phyloP scores from a whole-genome alignment of 2,329 filamentous ascomycete genomes.

The Metarhizium robertsii region DNA sequence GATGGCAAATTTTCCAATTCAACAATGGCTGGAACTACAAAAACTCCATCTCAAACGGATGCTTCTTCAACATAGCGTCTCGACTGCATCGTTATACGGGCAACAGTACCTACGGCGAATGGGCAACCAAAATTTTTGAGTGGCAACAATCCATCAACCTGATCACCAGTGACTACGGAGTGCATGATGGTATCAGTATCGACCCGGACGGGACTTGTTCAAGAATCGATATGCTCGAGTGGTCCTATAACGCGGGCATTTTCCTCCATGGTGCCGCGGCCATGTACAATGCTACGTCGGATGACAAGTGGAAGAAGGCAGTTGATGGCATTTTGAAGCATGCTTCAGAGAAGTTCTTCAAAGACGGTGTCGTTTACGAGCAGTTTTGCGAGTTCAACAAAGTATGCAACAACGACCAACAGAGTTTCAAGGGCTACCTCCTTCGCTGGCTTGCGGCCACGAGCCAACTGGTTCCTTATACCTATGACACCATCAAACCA shows the following conservation, averaged over 20 bases:
- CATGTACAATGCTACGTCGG: conserved; percentile 52
- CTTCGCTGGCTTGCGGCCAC: conserved; percentile 55
- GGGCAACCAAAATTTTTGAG: conserved; percentile 62
- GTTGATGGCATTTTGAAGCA: conserved; percentile 47
- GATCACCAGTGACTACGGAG: conserved; percentile 42
- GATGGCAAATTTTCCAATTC: conserved; percentile 78
- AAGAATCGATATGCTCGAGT: conserved; percentile 48
- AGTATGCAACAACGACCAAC: conserved; percentile 62
- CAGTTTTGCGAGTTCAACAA: conserved; percentile 52
- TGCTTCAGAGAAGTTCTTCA: conserved; percentile 44
- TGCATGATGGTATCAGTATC: conserved; percentile 42
- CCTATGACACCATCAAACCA: conserved; percentile 36
- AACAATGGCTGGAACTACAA: conserved; percentile 65
- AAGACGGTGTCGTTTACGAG: conserved; percentile 49
- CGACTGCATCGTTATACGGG: conserved; percentile 70
- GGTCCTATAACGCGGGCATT: conserved; percentile 62
- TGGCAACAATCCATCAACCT: conserved; percentile 50
- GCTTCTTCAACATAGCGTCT: conserved; percentile 60
- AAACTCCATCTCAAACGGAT: conserved; percentile 59
- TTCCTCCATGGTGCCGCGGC: conserved; percentile 53
- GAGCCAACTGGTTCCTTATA: conserved; percentile 44
- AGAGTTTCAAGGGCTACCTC: conserved; percentile 68
- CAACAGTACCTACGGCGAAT: conserved; percentile 68
- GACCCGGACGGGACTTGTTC: conserved; percentile 34
- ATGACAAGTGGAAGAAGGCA: conserved; percentile 45